phyloP scores from a whole-genome alignment of 768 basidiomycete genomes.

The Pluteus cervinus region DNA sequence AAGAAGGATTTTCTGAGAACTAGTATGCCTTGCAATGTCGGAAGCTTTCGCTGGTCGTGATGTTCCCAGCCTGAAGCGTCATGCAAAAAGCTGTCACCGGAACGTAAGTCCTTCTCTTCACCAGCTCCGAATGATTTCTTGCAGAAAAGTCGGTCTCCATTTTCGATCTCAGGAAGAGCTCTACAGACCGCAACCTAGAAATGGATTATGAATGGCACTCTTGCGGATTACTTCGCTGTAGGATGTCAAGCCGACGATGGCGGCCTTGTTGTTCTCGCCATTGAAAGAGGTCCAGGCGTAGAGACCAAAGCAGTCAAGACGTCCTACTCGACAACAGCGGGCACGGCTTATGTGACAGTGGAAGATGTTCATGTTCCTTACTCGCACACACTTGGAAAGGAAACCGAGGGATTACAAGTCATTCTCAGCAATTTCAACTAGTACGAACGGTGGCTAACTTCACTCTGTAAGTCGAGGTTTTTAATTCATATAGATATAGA shows the following conservation, averaged over 20 bases:
- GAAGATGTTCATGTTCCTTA: too few relatives aligned
- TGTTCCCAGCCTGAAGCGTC: slow-evolving; percentile 65
- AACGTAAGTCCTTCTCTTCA: slow-evolving; percentile 40
- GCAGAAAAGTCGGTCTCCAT: slow-evolving; percentile 17
- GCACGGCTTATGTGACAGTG: too few relatives aligned
- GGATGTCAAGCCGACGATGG: slow-evolving; percentile 52
- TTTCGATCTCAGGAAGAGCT: neutral
- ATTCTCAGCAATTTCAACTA: slow-evolving; percentile 78
- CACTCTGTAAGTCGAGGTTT: neutral
- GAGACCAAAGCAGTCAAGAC: slow-evolving; percentile 82
- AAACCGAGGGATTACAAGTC: slow-evolving; percentile 34
- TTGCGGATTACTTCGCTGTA: slow-evolving; percentile 66
- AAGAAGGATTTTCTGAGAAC: slow-evolving; percentile 52
- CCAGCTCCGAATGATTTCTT: neutral
- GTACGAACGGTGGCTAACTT: slow-evolving; percentile 66
- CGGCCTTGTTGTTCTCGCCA: slow-evolving; percentile 18
- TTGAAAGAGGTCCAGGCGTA: slow-evolving; percentile 39
- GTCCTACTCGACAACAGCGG: too few relatives aligned
- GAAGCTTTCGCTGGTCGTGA: slow-evolving; percentile 83
- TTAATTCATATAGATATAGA: slow-evolving; percentile 23
- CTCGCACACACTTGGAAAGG: too few relatives aligned
- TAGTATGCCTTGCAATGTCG: slow-evolving; percentile 77
- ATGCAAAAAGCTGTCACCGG: slow-evolving; percentile 73
- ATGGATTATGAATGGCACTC: slow-evolving; percentile 79
- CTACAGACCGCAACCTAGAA: slow-evolving; percentile 27